Conservation (phyloP, 768 basidiomycete species). For the Mycena maculata region DNA sequence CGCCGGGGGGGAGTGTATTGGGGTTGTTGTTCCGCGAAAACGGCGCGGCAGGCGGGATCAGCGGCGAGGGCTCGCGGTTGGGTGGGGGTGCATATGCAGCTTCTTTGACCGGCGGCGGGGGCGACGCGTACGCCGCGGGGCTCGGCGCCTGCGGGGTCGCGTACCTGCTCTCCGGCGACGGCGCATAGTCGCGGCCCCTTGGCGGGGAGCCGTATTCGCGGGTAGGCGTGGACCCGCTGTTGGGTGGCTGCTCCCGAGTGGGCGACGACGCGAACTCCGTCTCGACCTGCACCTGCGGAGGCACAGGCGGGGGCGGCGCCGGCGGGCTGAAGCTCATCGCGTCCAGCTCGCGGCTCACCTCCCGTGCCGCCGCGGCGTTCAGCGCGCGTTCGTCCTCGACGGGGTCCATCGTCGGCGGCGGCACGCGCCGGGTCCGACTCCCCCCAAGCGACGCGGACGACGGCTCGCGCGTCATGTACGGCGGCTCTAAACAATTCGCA, state of each 20-base stretch:
- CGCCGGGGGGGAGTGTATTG: conserved; percentile 4
- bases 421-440: conserved; percentile 41
- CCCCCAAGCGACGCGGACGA: conserved; percentile 10
- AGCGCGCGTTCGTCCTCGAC: conserved; percentile 65
- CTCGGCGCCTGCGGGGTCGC: conserved; percentile 14
- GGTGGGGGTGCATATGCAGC: neutral
- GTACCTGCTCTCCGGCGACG: conserved; percentile 22
- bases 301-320: conserved; percentile 13
- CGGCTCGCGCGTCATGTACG: conserved; percentile 20
- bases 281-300: conserved; percentile 11
- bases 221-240: conserved; percentile 7
- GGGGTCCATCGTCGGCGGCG: conserved; percentile 52
- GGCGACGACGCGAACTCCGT: neutral
- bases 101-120: conserved; percentile 6
- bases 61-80: conserved; percentile 33
- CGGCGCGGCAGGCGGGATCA: conserved; percentile 24
- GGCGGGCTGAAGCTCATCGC: conserved; percentile 55
- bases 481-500: conserved; percentile 8
- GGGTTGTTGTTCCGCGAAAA: conserved; percentile 13
- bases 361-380: conserved; percentile 76
- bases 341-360: conserved; percentile 74
- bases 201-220: conserved; percentile 6
- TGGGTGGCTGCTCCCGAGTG: conserved; percentile 3
- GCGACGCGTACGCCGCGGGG: neutral
- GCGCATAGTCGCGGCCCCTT: conserved; percentile 5